A percentile compares a stretch with the other conserved stretches of the same genome.
Evolutionary conservation across 225 moss, liverwort and hornwort species (phyloP).

Genomic region (Rhytidiadelphus loreus): DNA sequence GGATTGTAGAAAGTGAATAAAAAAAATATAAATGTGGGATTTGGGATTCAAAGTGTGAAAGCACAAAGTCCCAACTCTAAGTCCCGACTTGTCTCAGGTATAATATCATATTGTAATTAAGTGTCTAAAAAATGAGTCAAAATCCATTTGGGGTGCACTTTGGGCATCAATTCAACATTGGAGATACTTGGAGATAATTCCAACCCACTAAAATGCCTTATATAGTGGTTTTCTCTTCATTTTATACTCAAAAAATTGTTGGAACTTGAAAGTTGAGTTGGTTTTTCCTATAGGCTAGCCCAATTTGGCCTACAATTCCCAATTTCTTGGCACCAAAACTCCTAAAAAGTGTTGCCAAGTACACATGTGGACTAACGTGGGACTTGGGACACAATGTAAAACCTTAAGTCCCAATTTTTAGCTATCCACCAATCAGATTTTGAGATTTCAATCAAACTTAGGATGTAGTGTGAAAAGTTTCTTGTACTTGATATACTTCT

Average conservation of each 20-base stretch:
- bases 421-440: background rate
- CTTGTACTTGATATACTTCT: background rate
- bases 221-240: background rate
- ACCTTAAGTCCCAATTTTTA: background rate
- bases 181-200: background rate
- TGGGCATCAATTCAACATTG: background rate
- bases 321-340: background rate
- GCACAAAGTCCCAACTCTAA: background rate
- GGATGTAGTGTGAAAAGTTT: fast-evolving
- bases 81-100: fast-evolving
- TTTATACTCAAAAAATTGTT: background rate
- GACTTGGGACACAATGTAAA: fast-evolving
- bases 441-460: background rate
- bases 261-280: background rate
- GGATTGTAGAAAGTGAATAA: background rate
- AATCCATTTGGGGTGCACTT: background rate
- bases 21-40: too few species aligned
- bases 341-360: background rate
- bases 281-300: fast-evolving
- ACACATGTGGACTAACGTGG: background rate
- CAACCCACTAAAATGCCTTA: background rate
- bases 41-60: background rate
- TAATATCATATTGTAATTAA: background rate
- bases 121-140: background rate
- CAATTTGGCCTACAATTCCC: background rate